A percentile compares a stretch with the other conserved stretches of the same genome.
Evolutionary conservation across 257 asterid genomes (phyloP).

Genomic region (Solanum dulcamara): DNA sequence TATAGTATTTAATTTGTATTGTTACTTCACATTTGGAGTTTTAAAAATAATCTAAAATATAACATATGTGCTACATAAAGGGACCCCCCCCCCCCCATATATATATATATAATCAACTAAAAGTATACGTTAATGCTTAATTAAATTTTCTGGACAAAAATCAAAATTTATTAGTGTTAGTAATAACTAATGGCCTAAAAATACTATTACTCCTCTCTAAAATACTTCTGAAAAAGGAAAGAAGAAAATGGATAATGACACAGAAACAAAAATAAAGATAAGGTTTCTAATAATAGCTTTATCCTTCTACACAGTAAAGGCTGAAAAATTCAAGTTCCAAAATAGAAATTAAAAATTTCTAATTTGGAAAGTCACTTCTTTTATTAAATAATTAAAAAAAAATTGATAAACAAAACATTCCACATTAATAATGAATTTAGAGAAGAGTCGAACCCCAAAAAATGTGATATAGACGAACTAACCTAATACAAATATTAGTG

Average conservation of each 20-base stretch:
- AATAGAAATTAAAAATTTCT: background rate
- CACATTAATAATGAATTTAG: rapidly evolving
- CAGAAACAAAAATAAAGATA: background rate
- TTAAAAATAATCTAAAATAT: too few relatives aligned
- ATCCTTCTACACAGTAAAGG: background rate
- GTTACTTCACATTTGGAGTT: too few relatives aligned
- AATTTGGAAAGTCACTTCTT: background rate
- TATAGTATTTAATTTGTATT: too few relatives aligned
- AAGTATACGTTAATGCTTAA: background rate
- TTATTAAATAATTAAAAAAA: rapidly evolving
- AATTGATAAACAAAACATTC: rapidly evolving
- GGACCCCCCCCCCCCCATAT: too few relatives aligned
- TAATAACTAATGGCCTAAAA: background rate
- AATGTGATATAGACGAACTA: background rate
- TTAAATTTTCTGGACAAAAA: background rate
- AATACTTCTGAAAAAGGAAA: background rate
- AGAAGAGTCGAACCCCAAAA: background rate
- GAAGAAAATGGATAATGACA: background rate
- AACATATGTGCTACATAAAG: background rate
- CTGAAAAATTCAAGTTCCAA: background rate
- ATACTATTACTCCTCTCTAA: background rate
- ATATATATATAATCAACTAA: background rate
- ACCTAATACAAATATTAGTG: background rate
- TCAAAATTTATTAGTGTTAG: background rate
- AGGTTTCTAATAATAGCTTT: background rate